Evolutionary conservation across 106 monocot genomes (phyloP).

Genomic region (Dendrobium huoshanense): DNA sequence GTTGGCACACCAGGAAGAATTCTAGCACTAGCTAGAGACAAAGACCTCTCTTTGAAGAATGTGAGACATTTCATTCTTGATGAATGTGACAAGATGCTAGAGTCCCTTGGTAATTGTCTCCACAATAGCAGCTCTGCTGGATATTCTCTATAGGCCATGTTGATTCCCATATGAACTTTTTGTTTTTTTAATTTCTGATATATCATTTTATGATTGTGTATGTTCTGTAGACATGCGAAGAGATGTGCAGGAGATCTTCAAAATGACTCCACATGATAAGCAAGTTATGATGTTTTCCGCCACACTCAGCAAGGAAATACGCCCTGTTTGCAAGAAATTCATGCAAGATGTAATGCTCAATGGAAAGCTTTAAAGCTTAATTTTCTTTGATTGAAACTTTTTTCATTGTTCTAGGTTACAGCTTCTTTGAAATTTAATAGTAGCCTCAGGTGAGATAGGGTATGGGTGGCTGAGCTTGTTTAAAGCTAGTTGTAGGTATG

Average conservation of each 20-base stretch:
- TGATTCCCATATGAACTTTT: not conserved
- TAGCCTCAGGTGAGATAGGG: not conserved
- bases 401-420: not conserved
- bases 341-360: conserved; percentile 97
- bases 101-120: conserved; percentile 26
- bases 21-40: conserved; percentile 84
- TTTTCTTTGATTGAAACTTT: not conserved
- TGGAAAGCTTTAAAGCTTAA: not conserved
- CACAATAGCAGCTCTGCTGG: not conserved
- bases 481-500: not conserved
- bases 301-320: conserved; percentile 97
- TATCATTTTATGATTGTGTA: conserved; percentile 12
- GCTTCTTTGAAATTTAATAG: not conserved
- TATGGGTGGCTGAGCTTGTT: not conserved
- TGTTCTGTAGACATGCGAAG: conserved; percentile 91
- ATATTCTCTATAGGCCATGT: not conserved
- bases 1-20: conserved; percentile 98
- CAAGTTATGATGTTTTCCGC: conserved; percentile 99
- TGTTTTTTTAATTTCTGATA: not conserved
- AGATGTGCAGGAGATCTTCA: conserved; percentile 98
- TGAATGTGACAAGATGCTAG: conserved; percentile 99
- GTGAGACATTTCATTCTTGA: conserved; percentile 99
- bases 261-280: conserved; percentile 99
- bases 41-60: conserved; percentile 90
- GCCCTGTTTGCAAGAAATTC: conserved; percentile 95